A percentile compares a stretch with the other conserved stretches of the same genome.
Evolutionary conservation across 768 basidiomycete genomes (phyloP).

Genomic region (Podaxis pistillaris): DNA sequence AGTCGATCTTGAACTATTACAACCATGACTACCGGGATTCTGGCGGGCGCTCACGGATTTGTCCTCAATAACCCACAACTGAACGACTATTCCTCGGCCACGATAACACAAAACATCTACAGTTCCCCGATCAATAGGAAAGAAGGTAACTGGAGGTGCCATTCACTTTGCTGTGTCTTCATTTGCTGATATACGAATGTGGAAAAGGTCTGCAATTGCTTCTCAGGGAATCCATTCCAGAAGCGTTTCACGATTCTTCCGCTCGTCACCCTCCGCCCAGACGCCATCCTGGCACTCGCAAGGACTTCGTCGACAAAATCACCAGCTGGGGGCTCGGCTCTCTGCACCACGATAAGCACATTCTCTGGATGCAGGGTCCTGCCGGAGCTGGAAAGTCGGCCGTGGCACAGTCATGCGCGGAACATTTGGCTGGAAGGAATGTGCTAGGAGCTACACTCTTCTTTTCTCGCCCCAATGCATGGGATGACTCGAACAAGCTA

Average conservation of each 20-base stretch:
- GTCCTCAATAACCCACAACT: neutral
- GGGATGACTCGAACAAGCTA: neutral
- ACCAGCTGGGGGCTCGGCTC: neutral
- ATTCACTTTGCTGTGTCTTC: neutral
- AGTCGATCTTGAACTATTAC: neutral
- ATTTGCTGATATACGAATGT: neutral
- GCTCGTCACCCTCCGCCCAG: neutral
- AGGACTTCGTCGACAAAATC: neutral
- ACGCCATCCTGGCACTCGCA: neutral
- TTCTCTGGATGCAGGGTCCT: neutral
- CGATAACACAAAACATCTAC: neutral
- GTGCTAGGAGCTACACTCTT: constrained; percentile 5
- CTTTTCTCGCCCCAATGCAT: constrained; percentile 1
- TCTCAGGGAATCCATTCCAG: constrained; percentile 1
- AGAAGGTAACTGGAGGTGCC: neutral
- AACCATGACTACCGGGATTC: neutral
- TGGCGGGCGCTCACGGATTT: neutral
- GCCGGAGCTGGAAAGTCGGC: constrained; percentile 10
- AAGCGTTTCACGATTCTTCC: constrained; percentile 9
- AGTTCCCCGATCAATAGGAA: neutral
- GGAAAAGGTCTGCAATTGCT: neutral
- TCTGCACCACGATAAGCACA: neutral
- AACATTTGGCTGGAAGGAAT: neutral
- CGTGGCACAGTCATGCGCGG: neutral
- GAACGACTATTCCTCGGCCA: neutral